Base-by-base conservation (phyloP, 305 asterid species). In the Fraxinus baroniana region DNA sequence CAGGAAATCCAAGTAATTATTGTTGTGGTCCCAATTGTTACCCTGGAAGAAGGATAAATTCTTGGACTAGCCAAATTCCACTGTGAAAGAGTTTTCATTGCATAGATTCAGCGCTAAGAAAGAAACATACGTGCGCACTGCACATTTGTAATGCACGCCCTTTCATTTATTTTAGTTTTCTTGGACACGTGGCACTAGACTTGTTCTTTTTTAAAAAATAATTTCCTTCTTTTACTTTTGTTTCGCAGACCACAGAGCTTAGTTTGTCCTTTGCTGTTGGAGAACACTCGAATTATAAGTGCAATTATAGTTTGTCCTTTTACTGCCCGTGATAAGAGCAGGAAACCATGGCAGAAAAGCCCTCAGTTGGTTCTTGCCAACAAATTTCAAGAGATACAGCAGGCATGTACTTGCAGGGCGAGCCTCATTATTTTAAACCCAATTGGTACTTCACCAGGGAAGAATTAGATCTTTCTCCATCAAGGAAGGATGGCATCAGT, bases 401-500 rank as follows among this genome's bases (percentile, higher is more conserved):
- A 18, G 18, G 83, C 39, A 77, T 75, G 77, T 15, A 39, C 77
- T 36, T 78, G 37, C 87, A 62, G 74, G 90, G 76, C 18, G 85
- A 82, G 81, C 64, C 78, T 52, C 77, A 57, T 30, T 77, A 79
- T 39, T 75, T 49, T 52, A 81, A 20, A 41, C 88, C 82, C 39
- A 87, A 86, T 84, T 92, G 93, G 92, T 89, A 89, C 85, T 89
- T 92, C 89, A 84, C 88, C 32, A 86, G 70, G 83, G 90, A 92
- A 85, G 93, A 92, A 85, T 86, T 92, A 57, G 89, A 83, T 28
- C 81, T 80, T 81, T 89, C 95, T 44, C 93, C 95, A 35, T 92
- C 95, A 41, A 85, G 93, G 87, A 92, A 85, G 82, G 94, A 90
- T 80, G 95, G 93, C 77, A 87, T 92, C 79, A 80, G 81, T 80